Percentiles rank a stretch among this genome's conserved stretches.
Conservation (phyloP, 352 stramenopile species). For the Phytophthora boehmeriae region DNA sequence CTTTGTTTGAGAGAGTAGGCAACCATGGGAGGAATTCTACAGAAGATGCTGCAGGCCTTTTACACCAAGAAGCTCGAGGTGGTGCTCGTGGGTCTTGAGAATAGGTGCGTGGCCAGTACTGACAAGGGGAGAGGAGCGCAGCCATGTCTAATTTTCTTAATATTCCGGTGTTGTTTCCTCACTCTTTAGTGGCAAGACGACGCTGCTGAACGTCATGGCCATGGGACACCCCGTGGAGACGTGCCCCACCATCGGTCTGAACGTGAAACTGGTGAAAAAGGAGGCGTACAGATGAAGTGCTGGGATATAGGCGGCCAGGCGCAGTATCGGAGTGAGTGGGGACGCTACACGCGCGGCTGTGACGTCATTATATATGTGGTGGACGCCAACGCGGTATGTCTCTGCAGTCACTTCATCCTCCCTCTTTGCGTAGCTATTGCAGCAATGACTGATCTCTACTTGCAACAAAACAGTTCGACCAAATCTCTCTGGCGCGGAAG, state of each 20-base stretch:
- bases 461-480: slow-evolving; percentile 83
- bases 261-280: slow-evolving; percentile 98
- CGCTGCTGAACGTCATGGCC: slow-evolving; percentile 95
- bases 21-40: slow-evolving; percentile 92
- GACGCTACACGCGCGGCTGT: slow-evolving; percentile 95
- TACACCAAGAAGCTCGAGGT: slow-evolving; percentile 98
- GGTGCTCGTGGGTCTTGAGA: slow-evolving; percentile 97
- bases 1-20: background rate
- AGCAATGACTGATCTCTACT: slow-evolving; percentile 4
- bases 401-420: background rate
- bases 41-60: slow-evolving; percentile 95
- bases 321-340: slow-evolving; percentile 96
- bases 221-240: slow-evolving; percentile 96
- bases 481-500: slow-evolving; percentile 95
- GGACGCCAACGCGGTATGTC: slow-evolving; percentile 93
- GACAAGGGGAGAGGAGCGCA: background rate
- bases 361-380: slow-evolving; percentile 99
- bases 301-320: slow-evolving; percentile 98
- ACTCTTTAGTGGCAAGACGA: slow-evolving; percentile 93
- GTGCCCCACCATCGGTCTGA: slow-evolving; percentile 97
- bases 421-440: background rate
- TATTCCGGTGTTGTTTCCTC: background rate
- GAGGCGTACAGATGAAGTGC: slow-evolving; percentile 97
- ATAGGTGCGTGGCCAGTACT: slow-evolving; percentile 68
- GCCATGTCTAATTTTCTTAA: background rate